Evolutionary conservation across 2,329 filamentous ascomycete species (phyloP).

Genomic region (Raffaelea deltoideospora): DNA sequence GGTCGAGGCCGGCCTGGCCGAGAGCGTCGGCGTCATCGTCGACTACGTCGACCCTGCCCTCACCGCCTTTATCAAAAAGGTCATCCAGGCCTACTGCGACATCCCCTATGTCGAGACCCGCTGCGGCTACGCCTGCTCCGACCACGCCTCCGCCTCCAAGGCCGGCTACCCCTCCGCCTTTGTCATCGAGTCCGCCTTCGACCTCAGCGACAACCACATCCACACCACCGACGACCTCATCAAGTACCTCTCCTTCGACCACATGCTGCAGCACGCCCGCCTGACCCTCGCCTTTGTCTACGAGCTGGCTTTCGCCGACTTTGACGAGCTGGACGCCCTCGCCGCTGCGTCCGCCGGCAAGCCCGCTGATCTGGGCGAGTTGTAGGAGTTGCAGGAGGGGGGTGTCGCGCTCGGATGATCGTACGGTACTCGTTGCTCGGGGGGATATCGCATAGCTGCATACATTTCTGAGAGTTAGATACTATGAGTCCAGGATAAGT

Average conservation of each 20-base stretch:
- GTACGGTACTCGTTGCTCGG: too few relatives aligned
- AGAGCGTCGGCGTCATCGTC: slow-evolving; percentile 83
- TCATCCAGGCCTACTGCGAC: slow-evolving; percentile 75
- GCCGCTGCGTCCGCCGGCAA: background rate
- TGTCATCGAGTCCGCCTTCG: slow-evolving; percentile 46
- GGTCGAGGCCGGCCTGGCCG: slow-evolving; percentile 63
- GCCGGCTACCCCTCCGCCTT: slow-evolving; percentile 51
- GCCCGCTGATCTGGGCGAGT: slow-evolving; percentile 8
- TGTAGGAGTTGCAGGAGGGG: slow-evolving; percentile 7
- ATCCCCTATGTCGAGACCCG: slow-evolving; percentile 41
- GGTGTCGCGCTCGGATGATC: too few relatives aligned
- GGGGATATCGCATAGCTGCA: too few relatives aligned
- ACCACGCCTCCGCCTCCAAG: slow-evolving; percentile 51
- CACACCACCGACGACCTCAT: slow-evolving; percentile 60
- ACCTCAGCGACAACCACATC: slow-evolving; percentile 51
- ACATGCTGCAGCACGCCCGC: slow-evolving; percentile 49
- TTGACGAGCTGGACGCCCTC: slow-evolving; percentile 14
- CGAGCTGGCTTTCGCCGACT: slow-evolving; percentile 25
- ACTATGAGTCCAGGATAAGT: too few relatives aligned
- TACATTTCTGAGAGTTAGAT: too few relatives aligned
- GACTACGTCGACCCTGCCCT: slow-evolving; percentile 75
- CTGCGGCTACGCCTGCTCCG: slow-evolving; percentile 48
- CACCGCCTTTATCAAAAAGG: slow-evolving; percentile 79
- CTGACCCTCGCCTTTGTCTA: slow-evolving; percentile 31
- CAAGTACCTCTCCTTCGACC: slow-evolving; percentile 50